phyloP scores from a whole-genome alignment of 768 basidiomycete genomes.

The Hirschioporus abietinus region DNA sequence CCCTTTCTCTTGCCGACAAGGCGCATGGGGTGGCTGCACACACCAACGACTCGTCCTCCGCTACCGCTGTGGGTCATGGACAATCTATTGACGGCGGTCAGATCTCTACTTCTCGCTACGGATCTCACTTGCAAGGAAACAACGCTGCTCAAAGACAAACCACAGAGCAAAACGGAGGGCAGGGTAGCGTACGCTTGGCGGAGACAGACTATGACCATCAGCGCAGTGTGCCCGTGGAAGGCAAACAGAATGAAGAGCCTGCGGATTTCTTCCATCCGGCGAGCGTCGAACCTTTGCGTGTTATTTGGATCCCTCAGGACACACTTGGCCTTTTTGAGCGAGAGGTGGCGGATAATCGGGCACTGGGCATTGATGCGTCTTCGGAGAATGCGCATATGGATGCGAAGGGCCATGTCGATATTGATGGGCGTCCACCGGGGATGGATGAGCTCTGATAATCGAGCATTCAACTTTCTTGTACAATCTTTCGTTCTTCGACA shows the following conservation, averaged over 20 bases:
- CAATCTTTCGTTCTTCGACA: background rate
- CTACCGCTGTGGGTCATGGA: background rate
- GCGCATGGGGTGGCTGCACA: conserved; percentile 36
- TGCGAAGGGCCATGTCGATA: conserved; percentile 54
- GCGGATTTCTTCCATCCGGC: conserved; percentile 82
- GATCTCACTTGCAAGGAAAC: conserved; percentile 1
- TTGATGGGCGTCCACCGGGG: conserved; percentile 38
- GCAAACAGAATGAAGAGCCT: conserved; percentile 22
- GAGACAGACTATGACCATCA: conserved; percentile 16
- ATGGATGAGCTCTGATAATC: background rate
- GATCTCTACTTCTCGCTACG: background rate
- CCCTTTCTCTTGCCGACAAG: conserved; percentile 72
- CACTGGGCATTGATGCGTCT: conserved; percentile 46
- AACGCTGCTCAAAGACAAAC: conserved; percentile 6
- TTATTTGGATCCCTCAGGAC: conserved; percentile 87
- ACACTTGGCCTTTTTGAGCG: conserved; percentile 53
- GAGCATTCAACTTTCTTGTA: background rate
- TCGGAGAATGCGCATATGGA: conserved; percentile 51
- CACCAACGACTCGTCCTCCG: background rate
- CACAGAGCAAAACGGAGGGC: too few relatives aligned
- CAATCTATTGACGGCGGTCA: background rate
- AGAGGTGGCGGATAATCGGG: conserved; percentile 53
- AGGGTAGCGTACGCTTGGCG: conserved; percentile 10
- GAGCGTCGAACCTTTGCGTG: conserved; percentile 59
- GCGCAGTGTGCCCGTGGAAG: conserved; percentile 11